Evolutionary conservation across 805 yeast species (phyloP), one percentile per base, ranked within the genome.

Genomic region (Candida nemodendra): DNA sequence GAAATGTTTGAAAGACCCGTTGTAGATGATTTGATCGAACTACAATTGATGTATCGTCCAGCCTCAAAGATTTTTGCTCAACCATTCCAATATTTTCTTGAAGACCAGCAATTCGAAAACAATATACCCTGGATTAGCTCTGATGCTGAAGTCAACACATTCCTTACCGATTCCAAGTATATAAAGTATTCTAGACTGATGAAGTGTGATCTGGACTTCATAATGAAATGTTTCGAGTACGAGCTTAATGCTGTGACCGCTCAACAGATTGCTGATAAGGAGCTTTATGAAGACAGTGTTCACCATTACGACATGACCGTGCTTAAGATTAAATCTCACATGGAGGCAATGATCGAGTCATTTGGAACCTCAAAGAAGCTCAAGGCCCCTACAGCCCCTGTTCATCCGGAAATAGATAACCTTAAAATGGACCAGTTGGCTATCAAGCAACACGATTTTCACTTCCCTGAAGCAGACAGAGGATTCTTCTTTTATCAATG

Each of bases 401-500:
- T 25, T 6, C 25, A 30, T 9, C 17, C 34, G 9, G 32, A 32
- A 5, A 19, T 34, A 3, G 44, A 44, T 27, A 54, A 39, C 13
- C 29, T 44, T n/a, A 41, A 30, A 22, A 17, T 48, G 19, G 44
- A 52, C 24, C 48, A 48, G 13, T 36, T 56, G 16, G 29, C 40
- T 4, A 18, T 58, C 12, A 47, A 47, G 23, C 56, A 50, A 27
- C 30, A 33, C 13, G 27, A 26, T 9, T 44, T 42, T 23, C 40
- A 35, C n/a, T 24, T 36, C 23, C 31, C 41, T 4, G 41, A 45
- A 7, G 42, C 34, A 34, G 56, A 66, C 21, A 75, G 72, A 42
- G 75, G 81, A 6, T 87, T 66, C 55, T 87, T 74, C 58, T 91
- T 78, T 56, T 91, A 84, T 57, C 90, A 90, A 55, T 50, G 48